Percentiles rank a stretch among this genome's conserved stretches.
phyloP scores from a whole-genome alignment of 202 grass and related monocot genomes.

The Zoysia matrella region DNA sequence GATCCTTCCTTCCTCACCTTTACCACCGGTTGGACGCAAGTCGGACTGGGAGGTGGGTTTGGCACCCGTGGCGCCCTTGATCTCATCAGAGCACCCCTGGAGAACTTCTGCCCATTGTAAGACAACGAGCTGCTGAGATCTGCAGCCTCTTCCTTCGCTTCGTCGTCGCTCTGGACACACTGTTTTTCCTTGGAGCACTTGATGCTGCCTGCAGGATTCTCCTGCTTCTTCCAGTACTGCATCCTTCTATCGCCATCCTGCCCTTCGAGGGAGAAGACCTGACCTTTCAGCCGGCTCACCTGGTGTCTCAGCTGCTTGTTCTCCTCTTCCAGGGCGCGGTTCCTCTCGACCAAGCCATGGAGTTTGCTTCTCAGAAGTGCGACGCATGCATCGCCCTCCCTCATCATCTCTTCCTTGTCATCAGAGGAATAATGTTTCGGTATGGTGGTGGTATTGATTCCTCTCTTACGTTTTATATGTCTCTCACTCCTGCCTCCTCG shows the following conservation, averaged over 20 bases:
- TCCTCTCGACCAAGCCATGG: slow-evolving; percentile 71
- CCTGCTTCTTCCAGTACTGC: slow-evolving; percentile 68
- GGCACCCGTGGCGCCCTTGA: slow-evolving; percentile 71
- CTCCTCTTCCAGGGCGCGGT: slow-evolving; percentile 73
- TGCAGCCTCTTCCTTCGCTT: slow-evolving; percentile 39
- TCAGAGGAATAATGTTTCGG: slow-evolving; percentile 41
- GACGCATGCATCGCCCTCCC: slow-evolving; percentile 66
- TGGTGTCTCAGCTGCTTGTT: slow-evolving; percentile 88
- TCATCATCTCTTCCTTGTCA: slow-evolving; percentile 63
- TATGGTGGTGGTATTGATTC: slow-evolving; percentile 41
- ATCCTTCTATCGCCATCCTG: slow-evolving; percentile 68
- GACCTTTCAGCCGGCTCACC: slow-evolving; percentile 60
- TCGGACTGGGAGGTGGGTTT: slow-evolving; percentile 73
- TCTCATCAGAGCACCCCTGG: slow-evolving; percentile 37
- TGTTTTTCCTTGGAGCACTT: slow-evolving; percentile 62
- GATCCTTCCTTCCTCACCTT: slow-evolving; percentile 50
- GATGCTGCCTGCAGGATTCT: slow-evolving; percentile 54
- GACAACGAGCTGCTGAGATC: slow-evolving; percentile 46
- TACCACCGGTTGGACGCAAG: slow-evolving; percentile 40
- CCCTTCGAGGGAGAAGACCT: slow-evolving; percentile 67
- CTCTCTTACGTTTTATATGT: slow-evolving; percentile 44
- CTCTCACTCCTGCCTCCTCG: slow-evolving; percentile 31
- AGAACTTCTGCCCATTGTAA: slow-evolving; percentile 51
- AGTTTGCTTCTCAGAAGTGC: slow-evolving; percentile 77
- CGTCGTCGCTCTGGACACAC: slow-evolving; percentile 49